Evolutionary conservation across 805 yeast species (phyloP), one percentile per base, ranked within the genome.

Genomic region (Cyberlindnera meyerae): DNA sequence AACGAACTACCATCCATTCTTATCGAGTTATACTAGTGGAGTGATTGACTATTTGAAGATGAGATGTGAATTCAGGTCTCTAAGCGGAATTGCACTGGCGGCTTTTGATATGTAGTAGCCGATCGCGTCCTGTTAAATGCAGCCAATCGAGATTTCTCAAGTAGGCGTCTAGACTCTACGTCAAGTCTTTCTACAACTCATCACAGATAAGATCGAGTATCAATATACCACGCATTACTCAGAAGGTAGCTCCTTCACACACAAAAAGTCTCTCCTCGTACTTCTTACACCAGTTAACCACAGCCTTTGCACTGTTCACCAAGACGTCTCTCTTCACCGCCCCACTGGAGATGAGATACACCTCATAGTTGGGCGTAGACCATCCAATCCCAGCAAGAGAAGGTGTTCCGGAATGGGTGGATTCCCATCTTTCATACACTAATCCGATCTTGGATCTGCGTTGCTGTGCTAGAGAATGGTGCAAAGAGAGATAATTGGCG

Each of bases 271-370:
- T 63, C 36, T 75, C 77, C 44, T 82, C 82, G 47, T 84, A 73
- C 44, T 70, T 75, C 42, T 73, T 69, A 48, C 94, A 80, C 96
- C 96, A 89, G 33, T 68, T 68, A 8, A 83, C 77, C 11, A 87
- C 75, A 15, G 68, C 66, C 34, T 77, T 68, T 27, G 88, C 79
- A 42, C 85, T 77, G 15, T 63, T 63, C 12, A 82, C 71, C 40
- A 88, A 60, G 0, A 71, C 66, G 27, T 73, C 73, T 29, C 79
- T 75, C 29, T 73, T 69, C 13, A 77, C 69, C 8, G 65, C 52
- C 1, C 78, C 74, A n/a, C 81, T 79, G 17, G 81, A 70, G 12
- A 80, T 66, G 32, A 81, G 52, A 48, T 77, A 80, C 3, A 82
- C 54, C 50, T 82, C 90, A 52, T 77, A 82, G 18, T 62, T 63